A percentile compares a stretch with the other conserved stretches of the same genome.
Evolutionary conservation across 1,139 yeast genomes (phyloP).

Genomic region (Protomyces macrosporus): DNA sequence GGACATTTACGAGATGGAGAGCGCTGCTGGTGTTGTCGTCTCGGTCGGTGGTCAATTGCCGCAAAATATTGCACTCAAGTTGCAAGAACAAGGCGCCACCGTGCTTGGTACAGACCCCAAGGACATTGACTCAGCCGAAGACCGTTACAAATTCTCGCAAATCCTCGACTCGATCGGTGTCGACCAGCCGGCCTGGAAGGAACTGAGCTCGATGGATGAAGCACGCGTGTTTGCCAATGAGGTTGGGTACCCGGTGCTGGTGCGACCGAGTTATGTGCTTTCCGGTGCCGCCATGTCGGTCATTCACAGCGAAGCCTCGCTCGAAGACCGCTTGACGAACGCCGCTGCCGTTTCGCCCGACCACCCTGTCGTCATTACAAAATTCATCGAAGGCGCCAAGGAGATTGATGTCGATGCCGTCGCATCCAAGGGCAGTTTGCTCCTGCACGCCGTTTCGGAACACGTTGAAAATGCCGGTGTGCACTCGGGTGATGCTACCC

Average conservation of each 20-base stretch:
- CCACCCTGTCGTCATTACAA: constrained; percentile 95
- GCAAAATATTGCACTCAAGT: constrained; percentile 84
- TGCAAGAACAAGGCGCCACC: constrained; percentile 78
- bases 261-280: constrained; percentile 93
- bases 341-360: constrained; percentile 93
- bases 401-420: constrained; percentile 98
- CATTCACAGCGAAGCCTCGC: constrained; percentile 68
- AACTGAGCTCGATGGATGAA: constrained; percentile 75
- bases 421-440: constrained; percentile 77
- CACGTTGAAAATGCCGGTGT: constrained; percentile 99
- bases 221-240: constrained; percentile 79
- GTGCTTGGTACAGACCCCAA: constrained; percentile 91
- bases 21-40: constrained; percentile 84
- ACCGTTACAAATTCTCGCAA: constrained; percentile 94
- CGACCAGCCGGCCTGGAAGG: constrained; percentile 98
- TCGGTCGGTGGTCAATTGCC: constrained; percentile 98
- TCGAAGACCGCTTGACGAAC: constrained; percentile 70
- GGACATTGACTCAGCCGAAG: constrained; percentile 95
- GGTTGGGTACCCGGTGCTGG: constrained; percentile 92
- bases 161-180: constrained; percentile 85
- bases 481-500: constrained; percentile 97
- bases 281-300: constrained; percentile 99
- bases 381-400: constrained; percentile 90
- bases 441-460: constrained; percentile 94
- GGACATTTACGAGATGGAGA: constrained; percentile 93